Conservation (phyloP, 192 early-diverging fungal species). For the Coemansia brasiliensis region DNA sequence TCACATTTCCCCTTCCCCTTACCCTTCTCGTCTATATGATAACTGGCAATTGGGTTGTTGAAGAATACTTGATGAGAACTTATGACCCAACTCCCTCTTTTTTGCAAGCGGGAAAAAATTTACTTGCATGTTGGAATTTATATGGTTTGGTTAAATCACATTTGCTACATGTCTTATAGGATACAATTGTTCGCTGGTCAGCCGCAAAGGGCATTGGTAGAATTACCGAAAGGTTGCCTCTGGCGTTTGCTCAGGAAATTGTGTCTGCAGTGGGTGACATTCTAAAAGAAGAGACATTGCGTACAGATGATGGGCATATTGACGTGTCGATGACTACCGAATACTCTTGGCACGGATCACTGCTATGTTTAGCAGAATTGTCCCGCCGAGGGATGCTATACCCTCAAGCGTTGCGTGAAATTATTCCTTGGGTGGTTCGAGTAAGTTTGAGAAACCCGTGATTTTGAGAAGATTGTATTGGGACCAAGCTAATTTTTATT, state of each 20-base stretch:
- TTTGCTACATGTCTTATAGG: constrained; percentile 23
- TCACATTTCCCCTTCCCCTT: too few relatives aligned
- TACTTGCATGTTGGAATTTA: neutral
- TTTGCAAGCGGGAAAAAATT: neutral
- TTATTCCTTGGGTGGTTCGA: constrained; percentile 78
- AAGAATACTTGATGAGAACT: too few relatives aligned
- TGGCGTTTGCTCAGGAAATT: constrained; percentile 80
- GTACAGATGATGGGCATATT: constrained; percentile 50
- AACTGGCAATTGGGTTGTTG: too few relatives aligned
- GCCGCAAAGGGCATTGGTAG: constrained; percentile 95
- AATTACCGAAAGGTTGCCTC: constrained; percentile 76
- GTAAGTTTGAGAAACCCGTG: constrained; percentile 34
- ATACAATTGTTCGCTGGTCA: constrained; percentile 96
- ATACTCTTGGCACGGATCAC: constrained; percentile 91
- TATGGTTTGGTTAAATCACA: neutral
- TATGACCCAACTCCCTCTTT: neutral
- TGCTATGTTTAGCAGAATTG: constrained; percentile 88
- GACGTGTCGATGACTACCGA: constrained; percentile 81
- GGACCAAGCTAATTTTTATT: neutral
- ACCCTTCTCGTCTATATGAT: too few relatives aligned
- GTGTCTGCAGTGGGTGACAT: constrained; percentile 74
- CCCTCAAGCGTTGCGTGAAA: constrained; percentile 65
- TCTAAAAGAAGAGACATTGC: constrained; percentile 78
- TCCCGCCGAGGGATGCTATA: constrained; percentile 82
- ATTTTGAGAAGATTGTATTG: neutral